A percentile compares a stretch with the other conserved stretches of the same genome.
phyloP scores from a whole-genome alignment of 108 stramenopile genomes.

The Discostella stelligeroides region DNA sequence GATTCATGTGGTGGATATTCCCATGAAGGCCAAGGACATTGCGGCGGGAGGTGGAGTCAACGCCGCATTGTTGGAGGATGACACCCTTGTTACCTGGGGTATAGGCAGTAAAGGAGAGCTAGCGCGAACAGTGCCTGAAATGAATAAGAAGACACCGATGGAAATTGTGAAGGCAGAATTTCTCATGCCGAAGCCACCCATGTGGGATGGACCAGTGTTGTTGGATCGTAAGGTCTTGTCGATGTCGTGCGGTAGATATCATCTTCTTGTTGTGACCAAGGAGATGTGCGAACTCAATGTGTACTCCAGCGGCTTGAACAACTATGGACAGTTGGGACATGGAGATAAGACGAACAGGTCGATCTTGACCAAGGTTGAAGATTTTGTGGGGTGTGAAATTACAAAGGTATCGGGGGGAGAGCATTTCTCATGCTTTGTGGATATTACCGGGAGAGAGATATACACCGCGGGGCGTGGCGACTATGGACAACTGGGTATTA shows the following conservation, averaged over 20 bases:
- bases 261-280: slow-evolving; percentile 78
- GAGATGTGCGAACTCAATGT: slow-evolving; percentile 47
- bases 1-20: slow-evolving; percentile 39
- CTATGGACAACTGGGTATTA: slow-evolving; percentile 83
- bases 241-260: slow-evolving; percentile 83
- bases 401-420: slow-evolving; percentile 71
- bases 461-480: slow-evolving; percentile 86
- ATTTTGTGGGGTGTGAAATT: slow-evolving; percentile 60
- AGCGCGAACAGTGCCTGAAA: slow-evolving; percentile 24
- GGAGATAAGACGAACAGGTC: slow-evolving; percentile 58
- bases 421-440: slow-evolving; percentile 74
- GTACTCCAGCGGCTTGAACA: slow-evolving; percentile 84
- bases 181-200: slow-evolving; percentile 58
- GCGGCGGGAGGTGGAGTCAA: slow-evolving; percentile 49
- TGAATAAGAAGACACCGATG: slow-evolving; percentile 31
- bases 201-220: slow-evolving; percentile 10
- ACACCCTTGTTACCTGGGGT: slow-evolving; percentile 71
- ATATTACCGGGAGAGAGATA: slow-evolving; percentile 58
- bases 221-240: slow-evolving; percentile 44
- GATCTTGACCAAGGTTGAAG: slow-evolving; percentile 45
- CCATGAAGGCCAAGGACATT: slow-evolving; percentile 42
- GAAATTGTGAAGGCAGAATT: slow-evolving; percentile 48
- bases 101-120: slow-evolving; percentile 46
- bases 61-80: slow-evolving; percentile 70
- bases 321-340: slow-evolving; percentile 92